phyloP scores from a whole-genome alignment of 2,329 filamentous ascomycete species.

The Talaromyces sp. region DNA sequence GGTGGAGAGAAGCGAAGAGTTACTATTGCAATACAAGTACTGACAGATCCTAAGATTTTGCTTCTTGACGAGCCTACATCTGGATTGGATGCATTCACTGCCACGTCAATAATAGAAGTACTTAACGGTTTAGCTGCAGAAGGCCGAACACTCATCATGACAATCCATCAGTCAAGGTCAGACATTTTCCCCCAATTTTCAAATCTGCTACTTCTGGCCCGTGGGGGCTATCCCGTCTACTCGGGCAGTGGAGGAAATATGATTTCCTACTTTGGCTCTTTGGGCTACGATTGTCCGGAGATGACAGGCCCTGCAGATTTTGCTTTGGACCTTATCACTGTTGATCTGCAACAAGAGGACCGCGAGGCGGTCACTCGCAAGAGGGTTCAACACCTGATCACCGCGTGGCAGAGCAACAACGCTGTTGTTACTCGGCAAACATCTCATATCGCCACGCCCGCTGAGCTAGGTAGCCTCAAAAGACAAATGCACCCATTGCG shows the following conservation, averaged over 20 bases:
- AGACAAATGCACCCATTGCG: conserved; percentile 58
- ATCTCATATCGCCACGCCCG: conserved; percentile 58
- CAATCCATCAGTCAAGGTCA: conserved; percentile 71
- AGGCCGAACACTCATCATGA: conserved; percentile 68
- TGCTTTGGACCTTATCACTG: conserved; percentile 68
- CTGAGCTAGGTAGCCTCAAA: conserved; percentile 64
- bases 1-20: conserved; percentile 74
- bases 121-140: conserved; percentile 65
- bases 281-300: conserved; percentile 61
- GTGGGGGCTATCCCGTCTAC: conserved; percentile 64
- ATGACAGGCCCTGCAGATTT: conserved; percentile 75
- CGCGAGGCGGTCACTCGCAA: conserved; percentile 59
- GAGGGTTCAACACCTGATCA: conserved; percentile 58
- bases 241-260: conserved; percentile 59
- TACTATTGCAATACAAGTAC: conserved; percentile 70
- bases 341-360: conserved; percentile 63
- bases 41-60: conserved; percentile 68
- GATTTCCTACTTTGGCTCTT: conserved; percentile 57
- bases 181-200: conserved; percentile 68
- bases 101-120: conserved; percentile 70
- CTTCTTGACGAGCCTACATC: conserved; percentile 73
- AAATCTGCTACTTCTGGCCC: conserved; percentile 64
- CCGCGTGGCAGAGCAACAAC: conserved; percentile 47
- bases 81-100: conserved; percentile 72
- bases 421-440: conserved; percentile 21